Conservation (phyloP, 352 stramenopile species). For the Phytophthora aleatoria region DNA sequence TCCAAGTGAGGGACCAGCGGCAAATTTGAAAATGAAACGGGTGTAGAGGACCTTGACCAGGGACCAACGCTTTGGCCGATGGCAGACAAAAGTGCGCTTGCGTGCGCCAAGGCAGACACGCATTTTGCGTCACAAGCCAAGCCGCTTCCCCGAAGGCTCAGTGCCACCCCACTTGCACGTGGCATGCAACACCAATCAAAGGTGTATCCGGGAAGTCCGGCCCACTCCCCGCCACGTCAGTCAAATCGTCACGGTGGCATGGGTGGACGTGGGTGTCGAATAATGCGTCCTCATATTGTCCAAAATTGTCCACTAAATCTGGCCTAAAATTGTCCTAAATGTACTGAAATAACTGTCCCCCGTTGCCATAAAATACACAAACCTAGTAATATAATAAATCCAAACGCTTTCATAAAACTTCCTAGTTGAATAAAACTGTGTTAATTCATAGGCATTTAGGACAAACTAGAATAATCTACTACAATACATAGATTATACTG, state of each 20-base stretch:
- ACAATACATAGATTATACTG: no score
- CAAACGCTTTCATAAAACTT: no score
- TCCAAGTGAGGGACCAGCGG: neutral
- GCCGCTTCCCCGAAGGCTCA: slow-evolving; percentile 21
- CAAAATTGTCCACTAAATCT: no score
- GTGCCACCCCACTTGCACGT: slow-evolving; percentile 7
- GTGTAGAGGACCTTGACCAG: neutral
- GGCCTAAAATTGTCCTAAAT: no score
- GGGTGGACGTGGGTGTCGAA: no score
- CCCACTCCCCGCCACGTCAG: slow-evolving; percentile 8
- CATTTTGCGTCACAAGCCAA: slow-evolving; percentile 3
- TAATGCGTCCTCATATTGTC: no score
- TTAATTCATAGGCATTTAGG: no score
- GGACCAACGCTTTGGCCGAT: slow-evolving; percentile 2
- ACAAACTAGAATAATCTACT: no score
- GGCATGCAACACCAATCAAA: neutral
- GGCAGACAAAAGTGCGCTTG: slow-evolving; percentile 21
- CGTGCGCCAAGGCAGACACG: slow-evolving; percentile 25
- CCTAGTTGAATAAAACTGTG: no score
- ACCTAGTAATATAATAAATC: no score
- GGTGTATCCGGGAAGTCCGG: slow-evolving; percentile 16
- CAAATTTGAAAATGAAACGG: slow-evolving; percentile 27
- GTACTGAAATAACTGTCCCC: no score
- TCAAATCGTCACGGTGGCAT: slow-evolving; percentile 21
- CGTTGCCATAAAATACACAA: no score